Conservation (phyloP, 169 alveolate species). For the Perkinsus marinus region DNA sequence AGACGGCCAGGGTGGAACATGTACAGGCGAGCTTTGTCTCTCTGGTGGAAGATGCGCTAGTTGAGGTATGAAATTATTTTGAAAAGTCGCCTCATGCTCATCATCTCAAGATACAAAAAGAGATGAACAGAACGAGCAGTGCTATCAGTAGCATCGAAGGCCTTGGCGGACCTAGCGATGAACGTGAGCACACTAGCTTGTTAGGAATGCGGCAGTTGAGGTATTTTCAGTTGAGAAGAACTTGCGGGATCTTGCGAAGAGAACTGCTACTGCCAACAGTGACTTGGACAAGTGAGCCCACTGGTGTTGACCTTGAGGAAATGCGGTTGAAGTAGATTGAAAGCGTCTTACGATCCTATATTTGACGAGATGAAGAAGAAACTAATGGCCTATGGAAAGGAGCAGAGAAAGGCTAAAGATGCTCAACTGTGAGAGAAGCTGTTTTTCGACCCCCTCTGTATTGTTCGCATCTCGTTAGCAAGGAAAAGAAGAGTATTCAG, state of each 20-base stretch:
- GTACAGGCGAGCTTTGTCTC: background rate
- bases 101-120: background rate
- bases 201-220: background rate
- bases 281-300: background rate
- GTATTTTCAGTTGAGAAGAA: background rate
- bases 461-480: background rate
- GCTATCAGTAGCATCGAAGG: background rate
- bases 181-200: background rate
- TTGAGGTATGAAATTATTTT: background rate
- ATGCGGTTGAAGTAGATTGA: background rate
- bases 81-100: background rate
- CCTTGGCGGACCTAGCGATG: background rate
- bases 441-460: background rate
- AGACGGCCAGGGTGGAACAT: background rate
- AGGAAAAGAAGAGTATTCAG: background rate
- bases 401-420: background rate
- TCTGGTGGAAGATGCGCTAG: background rate
- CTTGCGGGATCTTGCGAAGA: background rate
- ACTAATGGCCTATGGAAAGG: background rate
- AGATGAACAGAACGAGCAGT: background rate
- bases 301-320: too few species aligned
- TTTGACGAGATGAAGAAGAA: background rate
- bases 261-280: background rate
- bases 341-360: background rate
- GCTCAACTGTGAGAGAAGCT: background rate